These are phyloP conservation scores for Annona squamosa DNA, from an alignment of 164 flowering plant genomes.

Conservation along the genomic window DNA sequence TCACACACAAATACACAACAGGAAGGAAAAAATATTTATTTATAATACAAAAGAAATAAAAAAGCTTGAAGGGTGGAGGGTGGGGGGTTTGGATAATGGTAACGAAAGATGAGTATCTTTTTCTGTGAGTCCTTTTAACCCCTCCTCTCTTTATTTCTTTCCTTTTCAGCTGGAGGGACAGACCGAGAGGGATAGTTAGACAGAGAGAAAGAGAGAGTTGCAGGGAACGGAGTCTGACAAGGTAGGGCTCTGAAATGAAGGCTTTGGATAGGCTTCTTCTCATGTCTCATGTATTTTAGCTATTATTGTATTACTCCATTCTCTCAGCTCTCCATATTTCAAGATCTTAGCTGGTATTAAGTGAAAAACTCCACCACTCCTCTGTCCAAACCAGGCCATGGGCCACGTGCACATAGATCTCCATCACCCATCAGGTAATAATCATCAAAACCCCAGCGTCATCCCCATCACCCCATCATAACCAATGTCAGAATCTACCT, in stretches of 20 bases:
- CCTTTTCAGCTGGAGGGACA: slow-evolving; percentile 25
- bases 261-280: slow-evolving; percentile 6
- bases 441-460: slow-evolving; percentile 7
- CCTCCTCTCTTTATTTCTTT: slow-evolving; percentile 19
- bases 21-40: slow-evolving; percentile 1
- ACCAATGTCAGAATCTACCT: no score
- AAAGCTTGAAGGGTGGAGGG: no score
- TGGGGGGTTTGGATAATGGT: slow-evolving; percentile 32
- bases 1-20: neutral
- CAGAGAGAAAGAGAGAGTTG: slow-evolving; percentile 18
- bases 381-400: slow-evolving; percentile 8
- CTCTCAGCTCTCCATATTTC: slow-evolving; percentile 19
- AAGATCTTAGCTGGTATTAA: slow-evolving; percentile 26
- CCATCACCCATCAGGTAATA: slow-evolving; percentile 31
- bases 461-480: no score
- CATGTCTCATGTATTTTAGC: slow-evolving; percentile 9
- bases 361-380: slow-evolving; percentile 15
- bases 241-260: slow-evolving; percentile 13
- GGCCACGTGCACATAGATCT: slow-evolving; percentile 59
- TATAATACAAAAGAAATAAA: neutral
- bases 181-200: neutral
- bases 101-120: slow-evolving; percentile 64
- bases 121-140: slow-evolving; percentile 37
- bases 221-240: slow-evolving; percentile 56
- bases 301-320: slow-evolving; percentile 2